Base-by-base conservation (phyloP, 2,329 filamentous ascomycete species). In the Scortechinia acanthostroma region DNA sequence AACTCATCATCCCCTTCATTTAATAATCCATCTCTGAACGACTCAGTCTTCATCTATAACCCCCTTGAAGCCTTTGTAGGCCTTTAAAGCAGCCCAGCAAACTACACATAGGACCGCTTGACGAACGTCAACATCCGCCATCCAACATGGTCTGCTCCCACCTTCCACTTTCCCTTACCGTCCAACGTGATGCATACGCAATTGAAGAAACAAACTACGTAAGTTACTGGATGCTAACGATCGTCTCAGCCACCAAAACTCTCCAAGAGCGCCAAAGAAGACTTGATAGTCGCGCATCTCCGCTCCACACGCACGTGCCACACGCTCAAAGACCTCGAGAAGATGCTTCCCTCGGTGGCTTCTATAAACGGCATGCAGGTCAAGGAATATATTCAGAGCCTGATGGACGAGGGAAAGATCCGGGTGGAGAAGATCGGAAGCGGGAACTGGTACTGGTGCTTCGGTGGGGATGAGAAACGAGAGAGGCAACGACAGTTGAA, bases 381-480 rank as follows among this genome's bases (percentile, higher is more conserved):
- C 42, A 83, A 83, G 59, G 82, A 86, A 53, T 83, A 80, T 55
- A 64, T 86, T 16, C 78, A 83, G 56, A 66, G 71, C 3, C 69
- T 86, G 17, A 64, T 68, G 5, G 78, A 84, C 53, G 82, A 86
- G 46, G 69, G 68, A 53, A 71, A 74, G 52, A 74, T 86, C 49
- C 71, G 72, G 16, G 74, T 83, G 21, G 81, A 86, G 63, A 86
- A 85, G 59, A 86, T 86, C 53, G 82, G 81, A 37, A 81, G 71
- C 50, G 80, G 79, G 21, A 86, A 86, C 58, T 86, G 81, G 81
- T 86, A 85, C 62, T 86, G 82, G 82, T 74, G 71, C 50, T 86
- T 85, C 56, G 67, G 62, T 16, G 77, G 71, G 21, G 77, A 83
- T 45, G 76, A 56, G 6, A 61, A 57, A 52, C 14, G 17, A 19